A percentile compares a stretch with the other conserved stretches of the same genome.
Evolutionary conservation across 2,329 filamentous ascomycete genomes (phyloP).

Genomic region (Gnomoniopsis sp.): DNA sequence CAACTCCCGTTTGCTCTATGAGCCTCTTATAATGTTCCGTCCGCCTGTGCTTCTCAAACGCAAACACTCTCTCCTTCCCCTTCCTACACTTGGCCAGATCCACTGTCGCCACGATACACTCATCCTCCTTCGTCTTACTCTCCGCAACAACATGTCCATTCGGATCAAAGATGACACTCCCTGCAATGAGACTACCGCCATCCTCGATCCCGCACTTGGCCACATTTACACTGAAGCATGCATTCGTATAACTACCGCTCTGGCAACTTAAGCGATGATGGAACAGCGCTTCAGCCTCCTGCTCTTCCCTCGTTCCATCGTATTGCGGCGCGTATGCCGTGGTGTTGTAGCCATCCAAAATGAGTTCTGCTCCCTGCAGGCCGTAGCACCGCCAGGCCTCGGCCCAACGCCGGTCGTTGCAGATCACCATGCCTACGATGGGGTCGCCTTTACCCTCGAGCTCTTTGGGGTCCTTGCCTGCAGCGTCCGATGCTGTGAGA

Average conservation of each 20-base stretch:
- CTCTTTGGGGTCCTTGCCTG: constrained; percentile 5
- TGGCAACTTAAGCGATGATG: constrained; percentile 51
- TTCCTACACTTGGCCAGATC: constrained; percentile 44
- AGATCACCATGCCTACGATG: constrained; percentile 53
- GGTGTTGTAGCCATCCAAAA: constrained; percentile 45
- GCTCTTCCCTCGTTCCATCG: constrained; percentile 33
- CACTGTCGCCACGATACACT: constrained; percentile 48
- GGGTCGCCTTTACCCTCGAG: constrained; percentile 42
- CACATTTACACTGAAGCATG: constrained; percentile 45
- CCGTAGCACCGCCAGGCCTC: constrained; percentile 51
- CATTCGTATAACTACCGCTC: constrained; percentile 50
- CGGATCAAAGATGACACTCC: constrained; percentile 15
- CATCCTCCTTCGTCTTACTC: constrained; percentile 43
- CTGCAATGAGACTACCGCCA: constrained; percentile 17
- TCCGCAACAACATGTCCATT: constrained; percentile 49
- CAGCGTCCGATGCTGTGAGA: constrained; percentile 9
- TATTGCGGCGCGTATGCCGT: constrained; percentile 45
- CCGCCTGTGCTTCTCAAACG: constrained; percentile 41
- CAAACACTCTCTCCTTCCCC: constrained; percentile 45
- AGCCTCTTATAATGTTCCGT: constrained; percentile 40
- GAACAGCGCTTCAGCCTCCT: constrained; percentile 45
- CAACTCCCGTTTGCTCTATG: constrained; percentile 35
- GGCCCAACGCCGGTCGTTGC: constrained; percentile 52
- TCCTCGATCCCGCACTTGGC: constrained; percentile 50
- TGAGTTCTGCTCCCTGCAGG: constrained; percentile 35